Conservation (phyloP, 495 filamentous ascomycete species). For the Podospora tetraspora region DNA sequence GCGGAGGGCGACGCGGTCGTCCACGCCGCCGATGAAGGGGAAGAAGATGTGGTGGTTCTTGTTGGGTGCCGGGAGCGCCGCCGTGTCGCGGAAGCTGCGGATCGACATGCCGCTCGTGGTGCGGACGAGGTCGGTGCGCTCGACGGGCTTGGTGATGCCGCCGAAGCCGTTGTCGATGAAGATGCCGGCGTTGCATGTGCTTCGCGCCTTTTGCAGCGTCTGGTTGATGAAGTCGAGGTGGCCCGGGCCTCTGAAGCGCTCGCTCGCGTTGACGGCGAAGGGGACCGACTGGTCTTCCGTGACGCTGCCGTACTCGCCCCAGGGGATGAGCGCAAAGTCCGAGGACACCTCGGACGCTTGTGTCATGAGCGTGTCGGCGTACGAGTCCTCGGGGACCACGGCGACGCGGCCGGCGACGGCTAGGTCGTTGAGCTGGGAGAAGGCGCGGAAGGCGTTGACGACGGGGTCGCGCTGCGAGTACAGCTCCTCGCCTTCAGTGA, state of each 20-base stretch:
- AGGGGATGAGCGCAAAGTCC: slow-evolving; percentile 83
- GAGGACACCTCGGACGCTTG: slow-evolving; percentile 36
- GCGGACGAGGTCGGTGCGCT: slow-evolving; percentile 37
- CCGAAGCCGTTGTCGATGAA: slow-evolving; percentile 74
- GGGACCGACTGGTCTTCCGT: slow-evolving; percentile 53
- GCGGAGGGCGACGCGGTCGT: slow-evolving; percentile 75
- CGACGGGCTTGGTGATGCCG: slow-evolving; percentile 36
- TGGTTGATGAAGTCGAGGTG: slow-evolving; percentile 65
- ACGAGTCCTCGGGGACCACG: slow-evolving; percentile 69
- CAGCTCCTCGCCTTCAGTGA: slow-evolving; percentile 69
- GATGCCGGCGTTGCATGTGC: slow-evolving; percentile 63
- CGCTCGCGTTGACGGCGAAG: slow-evolving; percentile 32
- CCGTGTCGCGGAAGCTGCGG: slow-evolving; percentile 45
- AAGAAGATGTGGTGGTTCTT: slow-evolving; percentile 82
- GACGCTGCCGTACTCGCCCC: slow-evolving; percentile 78
- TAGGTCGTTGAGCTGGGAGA: slow-evolving; percentile 79
- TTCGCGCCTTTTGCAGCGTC: slow-evolving; percentile 51
- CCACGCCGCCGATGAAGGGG: slow-evolving; percentile 78
- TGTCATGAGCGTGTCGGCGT: slow-evolving; percentile 50
- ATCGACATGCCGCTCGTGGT: slow-evolving; percentile 55
- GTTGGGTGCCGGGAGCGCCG: slow-evolving; percentile 48
- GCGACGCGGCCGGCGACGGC: slow-evolving; percentile 75
- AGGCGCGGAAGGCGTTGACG: slow-evolving; percentile 84
- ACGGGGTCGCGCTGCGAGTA: slow-evolving; percentile 76
- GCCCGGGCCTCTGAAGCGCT: slow-evolving; percentile 46